Percentiles rank a stretch among this genome's conserved stretches.
These are phyloP conservation scores for Prinsepia uniflora DNA, from an alignment of 306 rosid species.

Conservation along the genomic window DNA sequence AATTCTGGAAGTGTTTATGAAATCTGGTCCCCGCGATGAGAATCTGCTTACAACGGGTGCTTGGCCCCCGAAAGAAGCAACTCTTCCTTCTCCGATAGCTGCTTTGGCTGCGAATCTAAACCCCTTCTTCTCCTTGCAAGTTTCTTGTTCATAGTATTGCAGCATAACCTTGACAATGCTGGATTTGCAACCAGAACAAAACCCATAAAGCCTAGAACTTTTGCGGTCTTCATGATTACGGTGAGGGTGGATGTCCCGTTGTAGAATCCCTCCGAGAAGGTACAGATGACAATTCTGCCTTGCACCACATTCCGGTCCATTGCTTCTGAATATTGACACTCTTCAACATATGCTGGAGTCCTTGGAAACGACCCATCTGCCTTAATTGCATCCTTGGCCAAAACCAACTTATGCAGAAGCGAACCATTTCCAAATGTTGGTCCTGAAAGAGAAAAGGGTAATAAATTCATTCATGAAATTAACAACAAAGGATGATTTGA, in stretches of 20 bases:
- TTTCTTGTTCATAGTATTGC: constrained; percentile 52
- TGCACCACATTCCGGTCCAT: constrained; percentile 43
- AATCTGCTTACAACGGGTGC: constrained; percentile 71
- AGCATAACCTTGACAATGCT: constrained; percentile 48
- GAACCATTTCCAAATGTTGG: constrained; percentile 52
- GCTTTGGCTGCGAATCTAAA: constrained; percentile 45
- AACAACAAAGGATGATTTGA: background rate
- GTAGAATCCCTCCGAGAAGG: constrained; percentile 66
- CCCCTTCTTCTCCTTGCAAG: constrained; percentile 49
- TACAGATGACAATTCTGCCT: constrained; percentile 63
- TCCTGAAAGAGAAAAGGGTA: constrained; percentile 29
- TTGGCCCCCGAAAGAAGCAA: constrained; percentile 48
- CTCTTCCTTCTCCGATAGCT: constrained; percentile 68
- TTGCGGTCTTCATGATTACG: constrained; percentile 54
- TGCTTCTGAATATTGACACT: constrained; percentile 78
- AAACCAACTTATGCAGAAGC: constrained; percentile 46
- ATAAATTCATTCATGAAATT: constrained; percentile 3
- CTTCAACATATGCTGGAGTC: constrained; percentile 50
- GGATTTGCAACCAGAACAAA: constrained; percentile 66
- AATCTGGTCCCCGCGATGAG: constrained; percentile 90
- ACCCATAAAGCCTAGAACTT: constrained; percentile 44
- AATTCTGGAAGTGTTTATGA: constrained; percentile 37
- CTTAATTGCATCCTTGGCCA: constrained; percentile 70
- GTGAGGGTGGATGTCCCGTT: constrained; percentile 56
- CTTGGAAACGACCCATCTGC: constrained; percentile 43